A percentile compares a stretch with the other conserved stretches of the same genome.
Evolutionary conservation across 345 rosid species (phyloP).

Genomic region (Hibiscus tridactylites): DNA sequence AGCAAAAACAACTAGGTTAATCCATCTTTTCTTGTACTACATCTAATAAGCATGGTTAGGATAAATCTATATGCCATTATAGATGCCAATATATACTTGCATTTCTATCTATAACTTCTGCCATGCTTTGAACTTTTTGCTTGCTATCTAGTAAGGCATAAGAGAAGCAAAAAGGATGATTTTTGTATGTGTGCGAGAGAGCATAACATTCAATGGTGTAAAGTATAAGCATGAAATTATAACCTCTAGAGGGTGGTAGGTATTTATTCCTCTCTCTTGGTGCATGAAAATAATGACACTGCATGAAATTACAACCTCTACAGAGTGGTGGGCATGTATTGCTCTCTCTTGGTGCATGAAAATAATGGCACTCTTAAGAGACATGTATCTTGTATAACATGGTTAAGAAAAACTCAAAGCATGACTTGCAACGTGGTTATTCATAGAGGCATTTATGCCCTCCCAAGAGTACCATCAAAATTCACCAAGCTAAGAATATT

Average conservation of each 20-base stretch:
- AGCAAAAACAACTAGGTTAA: conserved; percentile 69
- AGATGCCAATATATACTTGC: background rate
- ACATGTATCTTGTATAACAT: no score
- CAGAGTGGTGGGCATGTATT: background rate
- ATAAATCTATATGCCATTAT: background rate
- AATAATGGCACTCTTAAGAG: background rate
- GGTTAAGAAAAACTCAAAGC: background rate
- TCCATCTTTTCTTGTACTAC: background rate
- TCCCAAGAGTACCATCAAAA: background rate
- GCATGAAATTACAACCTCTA: background rate
- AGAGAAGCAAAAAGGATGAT: background rate
- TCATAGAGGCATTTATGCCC: background rate
- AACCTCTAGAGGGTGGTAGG: background rate
- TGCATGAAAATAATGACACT: background rate
- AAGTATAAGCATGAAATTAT: background rate
- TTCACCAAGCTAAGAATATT: background rate
- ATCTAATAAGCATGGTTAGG: background rate
- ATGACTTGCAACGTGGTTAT: background rate
- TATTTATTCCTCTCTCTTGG: background rate
- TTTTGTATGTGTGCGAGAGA: background rate
- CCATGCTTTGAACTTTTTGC: background rate
- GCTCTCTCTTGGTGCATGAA: background rate
- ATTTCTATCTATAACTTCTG: background rate
- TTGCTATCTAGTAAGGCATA: background rate
- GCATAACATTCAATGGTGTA: background rate